A percentile compares a stretch with the other conserved stretches of the same genome.
Evolutionary conservation across 306 rosid species (phyloP).

Genomic region (Sphenostylis stenocarpa): DNA sequence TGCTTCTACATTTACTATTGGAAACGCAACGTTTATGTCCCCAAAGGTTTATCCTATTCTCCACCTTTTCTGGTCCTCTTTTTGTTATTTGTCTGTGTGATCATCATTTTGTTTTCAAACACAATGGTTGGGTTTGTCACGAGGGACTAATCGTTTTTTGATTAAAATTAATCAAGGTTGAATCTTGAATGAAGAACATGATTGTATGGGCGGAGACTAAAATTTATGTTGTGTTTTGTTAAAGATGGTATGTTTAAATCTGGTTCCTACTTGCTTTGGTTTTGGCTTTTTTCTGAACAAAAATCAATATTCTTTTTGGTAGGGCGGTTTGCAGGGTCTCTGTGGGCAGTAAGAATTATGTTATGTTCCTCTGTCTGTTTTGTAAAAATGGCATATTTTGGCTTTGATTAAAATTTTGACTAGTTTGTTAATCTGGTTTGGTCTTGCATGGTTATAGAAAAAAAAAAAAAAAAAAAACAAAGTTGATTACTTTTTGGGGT

Average conservation of each 20-base stretch:
- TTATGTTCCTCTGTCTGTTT: background rate
- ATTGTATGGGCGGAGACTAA: too few species aligned
- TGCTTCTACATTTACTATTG: constrained; percentile 70
- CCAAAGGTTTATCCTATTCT: constrained; percentile 51
- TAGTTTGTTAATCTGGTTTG: constrained; percentile 3
- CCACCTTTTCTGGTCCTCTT: background rate
- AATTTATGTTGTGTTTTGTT: background rate
- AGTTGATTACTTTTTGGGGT: background rate
- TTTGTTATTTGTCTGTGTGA: background rate
- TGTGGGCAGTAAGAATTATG: background rate
- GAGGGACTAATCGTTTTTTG: background rate
- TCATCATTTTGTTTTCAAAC: background rate
- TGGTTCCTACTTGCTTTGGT: background rate
- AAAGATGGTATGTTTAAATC: background rate
- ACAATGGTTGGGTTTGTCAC: background rate
- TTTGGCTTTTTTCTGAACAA: too few species aligned
- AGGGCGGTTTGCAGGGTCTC: background rate
- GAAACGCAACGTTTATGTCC: constrained; percentile 69
- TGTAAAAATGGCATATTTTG: background rate
- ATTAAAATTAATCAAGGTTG: too few species aligned
- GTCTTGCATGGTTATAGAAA: background rate
- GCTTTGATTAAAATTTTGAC: background rate
- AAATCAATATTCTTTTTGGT: too few species aligned
- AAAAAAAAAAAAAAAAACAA: too few species aligned
- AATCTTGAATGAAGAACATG: too few species aligned